Conservation (phyloP, 768 basidiomycete species). For the Amanita rimosa region DNA sequence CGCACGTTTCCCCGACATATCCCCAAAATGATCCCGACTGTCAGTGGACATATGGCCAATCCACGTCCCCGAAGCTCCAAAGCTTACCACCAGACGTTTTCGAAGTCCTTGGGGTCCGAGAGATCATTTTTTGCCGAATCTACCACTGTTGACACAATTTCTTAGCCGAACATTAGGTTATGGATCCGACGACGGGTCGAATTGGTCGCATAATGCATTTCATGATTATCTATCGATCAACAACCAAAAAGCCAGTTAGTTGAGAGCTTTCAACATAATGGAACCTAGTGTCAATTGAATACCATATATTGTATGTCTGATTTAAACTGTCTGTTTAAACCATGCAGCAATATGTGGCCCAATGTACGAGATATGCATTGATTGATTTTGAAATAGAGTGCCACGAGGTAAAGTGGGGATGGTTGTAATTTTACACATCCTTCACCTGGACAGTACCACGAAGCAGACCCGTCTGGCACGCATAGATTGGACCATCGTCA, state of each 20-base stretch:
- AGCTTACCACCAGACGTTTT: constrained; percentile 33
- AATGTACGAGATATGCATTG: no score
- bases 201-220: constrained; percentile 53
- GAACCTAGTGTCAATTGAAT: no score
- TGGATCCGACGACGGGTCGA: constrained; percentile 56
- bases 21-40: constrained; percentile 35
- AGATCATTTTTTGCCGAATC: not conserved
- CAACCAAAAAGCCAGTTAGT: constrained; percentile 52
- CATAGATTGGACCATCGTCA: not conserved
- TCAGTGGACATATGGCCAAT: constrained; percentile 36
- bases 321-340: no score
- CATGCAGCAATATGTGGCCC: not conserved
- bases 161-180: constrained; percentile 44
- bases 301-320: no score
- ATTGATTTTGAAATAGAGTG: not conserved
- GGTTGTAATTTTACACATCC: constrained; percentile 48
- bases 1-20: constrained; percentile 20
- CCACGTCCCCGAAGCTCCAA: constrained; percentile 32
- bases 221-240: constrained; percentile 40
- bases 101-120: constrained; percentile 34
- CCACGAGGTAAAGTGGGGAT: no score
- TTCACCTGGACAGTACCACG: constrained; percentile 99
- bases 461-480: constrained; percentile 80
- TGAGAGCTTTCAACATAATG: not conserved
- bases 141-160: not conserved